phyloP scores from a whole-genome alignment of 495 filamentous ascomycete species.

The Lasiosphaeria hispida region DNA sequence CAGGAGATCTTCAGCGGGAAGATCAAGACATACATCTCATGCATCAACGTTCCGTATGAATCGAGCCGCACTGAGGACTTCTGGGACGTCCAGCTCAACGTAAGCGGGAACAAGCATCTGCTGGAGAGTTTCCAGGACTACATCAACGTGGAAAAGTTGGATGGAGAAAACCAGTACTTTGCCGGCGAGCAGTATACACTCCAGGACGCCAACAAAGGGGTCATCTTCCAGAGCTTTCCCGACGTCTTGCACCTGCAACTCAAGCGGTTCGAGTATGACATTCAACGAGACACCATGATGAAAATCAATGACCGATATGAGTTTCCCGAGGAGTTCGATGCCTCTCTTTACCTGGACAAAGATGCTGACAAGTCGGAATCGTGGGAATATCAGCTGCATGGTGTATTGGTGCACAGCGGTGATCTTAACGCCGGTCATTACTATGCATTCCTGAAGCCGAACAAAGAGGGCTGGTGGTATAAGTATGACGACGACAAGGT shows the following conservation, averaged over 20 bases:
- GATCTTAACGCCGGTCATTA: slow-evolving; percentile 99
- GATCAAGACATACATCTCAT: slow-evolving; percentile 96
- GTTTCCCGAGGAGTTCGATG: slow-evolving; percentile 92
- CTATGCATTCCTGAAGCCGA: slow-evolving; percentile 93
- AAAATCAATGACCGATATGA: slow-evolving; percentile 99
- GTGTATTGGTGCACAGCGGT: slow-evolving; percentile 93
- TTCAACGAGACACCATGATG: slow-evolving; percentile 94
- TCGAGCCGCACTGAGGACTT: slow-evolving; percentile 94
- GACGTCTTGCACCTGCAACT: slow-evolving; percentile 93
- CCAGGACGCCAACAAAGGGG: slow-evolving; percentile 95
- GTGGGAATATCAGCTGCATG: slow-evolving; percentile 88
- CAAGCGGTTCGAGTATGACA: slow-evolving; percentile 97
- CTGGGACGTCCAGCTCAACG: slow-evolving; percentile 98
- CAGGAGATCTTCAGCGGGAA: slow-evolving; percentile 91
- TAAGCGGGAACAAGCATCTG: slow-evolving; percentile 86
- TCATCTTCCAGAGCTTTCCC: slow-evolving; percentile 94
- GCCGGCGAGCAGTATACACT: slow-evolving; percentile 83
- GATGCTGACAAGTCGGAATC: slow-evolving; percentile 85
- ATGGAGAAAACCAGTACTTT: slow-evolving; percentile 98
- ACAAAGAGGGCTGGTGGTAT: slow-evolving; percentile 90
- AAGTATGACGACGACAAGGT: slow-evolving; percentile 97
- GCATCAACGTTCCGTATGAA: slow-evolving; percentile 96
- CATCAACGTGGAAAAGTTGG: slow-evolving; percentile 91
- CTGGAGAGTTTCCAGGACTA: slow-evolving; percentile 96
- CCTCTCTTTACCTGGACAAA: slow-evolving; percentile 79